Evolutionary conservation across 176 grass and related monocot species (phyloP).

Genomic region (Alopecurus myosuroides): DNA sequence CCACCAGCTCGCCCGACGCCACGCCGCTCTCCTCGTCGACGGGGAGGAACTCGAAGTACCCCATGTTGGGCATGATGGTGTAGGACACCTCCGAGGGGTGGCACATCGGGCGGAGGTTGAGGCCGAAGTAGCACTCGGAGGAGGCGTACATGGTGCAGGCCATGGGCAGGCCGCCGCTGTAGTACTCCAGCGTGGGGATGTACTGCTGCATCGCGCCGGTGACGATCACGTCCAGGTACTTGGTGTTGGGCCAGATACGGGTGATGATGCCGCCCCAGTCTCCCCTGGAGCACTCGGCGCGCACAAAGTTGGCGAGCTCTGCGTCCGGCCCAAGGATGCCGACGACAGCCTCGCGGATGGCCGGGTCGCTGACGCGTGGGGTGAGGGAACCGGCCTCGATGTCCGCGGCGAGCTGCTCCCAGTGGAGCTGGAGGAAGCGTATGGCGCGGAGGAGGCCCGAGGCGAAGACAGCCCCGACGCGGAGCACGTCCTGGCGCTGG

Average conservation of each 20-base stretch:
- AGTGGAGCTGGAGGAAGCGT: slow-evolving; percentile 89
- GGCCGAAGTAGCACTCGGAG: slow-evolving; percentile 67
- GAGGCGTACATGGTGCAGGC: slow-evolving; percentile 68
- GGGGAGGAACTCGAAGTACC: slow-evolving; percentile 73
- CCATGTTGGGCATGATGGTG: slow-evolving; percentile 84
- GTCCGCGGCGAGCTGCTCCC: slow-evolving; percentile 64
- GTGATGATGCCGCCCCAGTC: slow-evolving; percentile 65
- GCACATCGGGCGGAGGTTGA: slow-evolving; percentile 69
- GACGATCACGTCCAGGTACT: slow-evolving; percentile 72
- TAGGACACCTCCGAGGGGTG: slow-evolving; percentile 48
- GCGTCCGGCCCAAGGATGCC: slow-evolving; percentile 35
- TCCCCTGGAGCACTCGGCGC: slow-evolving; percentile 42
- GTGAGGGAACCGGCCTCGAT: slow-evolving; percentile 54
- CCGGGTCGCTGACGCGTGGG: slow-evolving; percentile 31
- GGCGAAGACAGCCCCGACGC: slow-evolving; percentile 87
- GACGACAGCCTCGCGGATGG: slow-evolving; percentile 40
- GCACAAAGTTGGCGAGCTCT: slow-evolving; percentile 46
- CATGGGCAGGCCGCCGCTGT: slow-evolving; percentile 57
- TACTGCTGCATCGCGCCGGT: slow-evolving; percentile 80
- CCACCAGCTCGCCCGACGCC: slow-evolving; percentile 20
- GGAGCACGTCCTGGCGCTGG: slow-evolving; percentile 78
- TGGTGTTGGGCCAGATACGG: slow-evolving; percentile 61
- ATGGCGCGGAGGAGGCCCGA: slow-evolving; percentile 85
- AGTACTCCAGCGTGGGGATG: slow-evolving; percentile 63
- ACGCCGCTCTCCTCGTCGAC: slow-evolving; percentile 18